A percentile compares a stretch with the other conserved stretches of the same genome.
Conservation (phyloP, 176 grass and related monocot species). For the Oryza officinalis region DNA sequence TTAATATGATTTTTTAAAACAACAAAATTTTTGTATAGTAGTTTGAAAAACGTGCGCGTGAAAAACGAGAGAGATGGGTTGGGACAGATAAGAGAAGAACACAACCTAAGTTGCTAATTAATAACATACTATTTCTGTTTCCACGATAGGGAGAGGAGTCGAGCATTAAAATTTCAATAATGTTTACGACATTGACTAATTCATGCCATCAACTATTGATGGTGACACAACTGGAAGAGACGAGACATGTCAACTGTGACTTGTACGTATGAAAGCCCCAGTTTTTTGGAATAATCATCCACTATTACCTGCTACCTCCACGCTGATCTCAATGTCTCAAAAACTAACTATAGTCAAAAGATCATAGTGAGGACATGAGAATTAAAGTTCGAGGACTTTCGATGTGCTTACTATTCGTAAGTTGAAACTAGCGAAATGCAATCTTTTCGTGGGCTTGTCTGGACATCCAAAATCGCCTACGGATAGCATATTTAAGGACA, state of each 20-base stretch:
- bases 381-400: not conserved
- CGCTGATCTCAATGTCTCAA: not conserved
- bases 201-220: not conserved
- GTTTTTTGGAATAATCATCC: not conserved
- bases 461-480: too few species aligned
- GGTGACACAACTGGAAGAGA: not conserved
- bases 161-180: not conserved
- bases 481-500: too few species aligned
- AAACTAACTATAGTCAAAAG: not conserved
- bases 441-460: too few species aligned
- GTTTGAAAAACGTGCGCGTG: too few species aligned
- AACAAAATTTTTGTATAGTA: too few species aligned
- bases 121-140: not conserved
- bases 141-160: not conserved
- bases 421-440: not conserved
- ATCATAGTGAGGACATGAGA: not conserved
- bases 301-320: not conserved
- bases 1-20: too few species aligned
- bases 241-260: too few species aligned
- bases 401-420: not conserved
- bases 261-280: not conserved
- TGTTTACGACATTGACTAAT: not conserved
- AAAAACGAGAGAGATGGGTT: too few species aligned
- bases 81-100: too few species aligned
- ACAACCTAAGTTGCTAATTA: too few species aligned